Conservation (phyloP, 805 yeast genomes). For the Teunomyces lycoperdinae region DNA sequence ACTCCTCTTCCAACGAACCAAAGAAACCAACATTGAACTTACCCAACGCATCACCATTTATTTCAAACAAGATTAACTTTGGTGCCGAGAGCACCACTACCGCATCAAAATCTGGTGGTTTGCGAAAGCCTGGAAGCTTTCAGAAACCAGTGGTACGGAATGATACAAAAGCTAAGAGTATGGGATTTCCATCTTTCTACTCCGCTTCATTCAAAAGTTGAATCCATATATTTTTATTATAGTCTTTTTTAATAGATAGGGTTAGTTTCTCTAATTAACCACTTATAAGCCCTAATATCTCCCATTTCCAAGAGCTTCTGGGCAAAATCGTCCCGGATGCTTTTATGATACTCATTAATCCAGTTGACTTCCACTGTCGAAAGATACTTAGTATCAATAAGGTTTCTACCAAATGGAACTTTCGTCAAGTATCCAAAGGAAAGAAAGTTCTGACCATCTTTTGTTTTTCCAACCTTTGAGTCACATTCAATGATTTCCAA, state of each 20-base stretch:
- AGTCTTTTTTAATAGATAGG: conserved; percentile 16
- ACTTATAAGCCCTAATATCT: conserved; percentile 58
- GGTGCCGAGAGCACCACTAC: conserved; percentile 8
- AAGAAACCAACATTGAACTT: conserved; percentile 17
- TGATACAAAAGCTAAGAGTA: conserved; percentile 14
- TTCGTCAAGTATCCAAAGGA: conserved; percentile 42
- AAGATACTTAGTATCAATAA: conserved; percentile 33
- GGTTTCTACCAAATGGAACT: conserved; percentile 37
- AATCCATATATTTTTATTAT: conserved; percentile 1
- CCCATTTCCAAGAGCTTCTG: conserved; percentile 46
- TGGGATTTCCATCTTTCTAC: conserved; percentile 3
- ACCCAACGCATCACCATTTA: conserved; percentile 26
- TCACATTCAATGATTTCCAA: conserved; percentile 51
- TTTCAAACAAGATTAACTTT: conserved; percentile 24
- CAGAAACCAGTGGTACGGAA: conserved; percentile 22
- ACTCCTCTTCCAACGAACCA: not conserved
- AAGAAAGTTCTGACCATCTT: conserved; percentile 27
- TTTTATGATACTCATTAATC: conserved; percentile 39
- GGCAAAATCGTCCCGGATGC: conserved; percentile 31
- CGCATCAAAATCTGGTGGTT: conserved; percentile 11
- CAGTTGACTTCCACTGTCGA: conserved; percentile 30
- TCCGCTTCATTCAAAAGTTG: conserved; percentile 3
- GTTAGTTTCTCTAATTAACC: conserved; percentile 69
- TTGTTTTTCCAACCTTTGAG: conserved; percentile 38
- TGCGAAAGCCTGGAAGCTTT: conserved; percentile 34